phyloP scores from a whole-genome alignment of 1,284 basidiomycete genomes.

The Ceratobasidium sp. region DNA sequence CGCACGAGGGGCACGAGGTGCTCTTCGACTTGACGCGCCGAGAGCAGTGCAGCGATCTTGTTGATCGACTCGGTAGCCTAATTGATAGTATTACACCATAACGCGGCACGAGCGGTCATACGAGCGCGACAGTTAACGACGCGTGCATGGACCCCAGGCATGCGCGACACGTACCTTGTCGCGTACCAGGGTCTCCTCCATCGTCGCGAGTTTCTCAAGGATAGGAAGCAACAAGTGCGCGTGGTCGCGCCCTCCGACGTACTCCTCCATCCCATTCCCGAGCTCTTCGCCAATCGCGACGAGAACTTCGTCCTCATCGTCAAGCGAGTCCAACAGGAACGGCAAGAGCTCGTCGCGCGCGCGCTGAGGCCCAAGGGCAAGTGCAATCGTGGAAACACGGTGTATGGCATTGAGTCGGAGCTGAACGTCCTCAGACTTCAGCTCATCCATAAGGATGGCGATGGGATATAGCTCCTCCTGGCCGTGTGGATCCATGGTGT shows the following conservation, averaged over 20 bases:
- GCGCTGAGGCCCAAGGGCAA: constrained; percentile 95
- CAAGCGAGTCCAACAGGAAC: constrained; percentile 97
- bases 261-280: constrained; percentile 92
- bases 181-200: constrained; percentile 98
- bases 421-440: constrained; percentile 94
- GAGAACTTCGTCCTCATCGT: constrained; percentile 99
- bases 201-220: constrained; percentile 94
- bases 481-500: constrained; percentile 44
- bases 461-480: constrained; percentile 53
- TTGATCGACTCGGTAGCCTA: constrained; percentile 98
- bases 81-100: constrained; percentile 22
- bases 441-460: constrained; percentile 89
- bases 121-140: constrained; percentile 2
- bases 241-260: constrained; percentile 90
- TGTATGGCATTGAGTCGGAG: constrained; percentile 97
- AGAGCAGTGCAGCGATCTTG: constrained; percentile 87
- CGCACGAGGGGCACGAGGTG: constrained; percentile 93
- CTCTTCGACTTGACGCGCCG: constrained; percentile 87
- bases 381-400: constrained; percentile 97
- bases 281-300: constrained; percentile 97
- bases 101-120: constrained; percentile 16
- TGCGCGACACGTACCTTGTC: constrained; percentile 82
- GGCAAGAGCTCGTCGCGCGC: constrained; percentile 96
- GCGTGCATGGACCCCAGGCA: neutral
- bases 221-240: constrained; percentile 94